Conservation (phyloP, 73 alveolate species). For the Tetrahymena elliotti region DNA sequence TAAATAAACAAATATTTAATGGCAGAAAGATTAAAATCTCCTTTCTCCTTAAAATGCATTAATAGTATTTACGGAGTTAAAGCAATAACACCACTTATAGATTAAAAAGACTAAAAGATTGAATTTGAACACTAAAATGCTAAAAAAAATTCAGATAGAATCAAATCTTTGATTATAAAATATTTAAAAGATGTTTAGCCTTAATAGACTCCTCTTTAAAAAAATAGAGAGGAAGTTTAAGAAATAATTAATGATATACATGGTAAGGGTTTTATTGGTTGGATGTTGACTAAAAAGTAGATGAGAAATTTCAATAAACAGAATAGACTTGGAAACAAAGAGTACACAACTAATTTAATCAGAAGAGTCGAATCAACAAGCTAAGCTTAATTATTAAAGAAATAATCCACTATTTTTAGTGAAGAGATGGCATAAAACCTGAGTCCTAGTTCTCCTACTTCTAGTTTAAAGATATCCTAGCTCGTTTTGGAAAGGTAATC, state of each 20-base stretch:
- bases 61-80: not conserved
- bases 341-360: not conserved
- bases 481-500: not conserved
- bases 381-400: not conserved
- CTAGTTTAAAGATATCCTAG: not conserved
- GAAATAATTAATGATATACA: not conserved
- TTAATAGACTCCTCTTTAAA: not conserved
- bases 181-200: not conserved
- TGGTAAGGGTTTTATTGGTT: not conserved
- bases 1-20: no score
- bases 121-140: not conserved
- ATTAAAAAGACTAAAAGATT: no score
- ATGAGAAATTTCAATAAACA: not conserved
- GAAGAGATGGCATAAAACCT: not conserved
- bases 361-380: not conserved
- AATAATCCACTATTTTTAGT: not conserved
- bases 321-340: not conserved
- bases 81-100: not conserved
- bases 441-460: not conserved
- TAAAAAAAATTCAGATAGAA: not conserved
- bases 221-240: not conserved
- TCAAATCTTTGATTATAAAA: not conserved
- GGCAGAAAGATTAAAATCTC: not conserved
- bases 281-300: not conserved
- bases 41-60: not conserved